phyloP scores from a whole-genome alignment of 345 rosid species.

The Camelina hispida region DNA sequence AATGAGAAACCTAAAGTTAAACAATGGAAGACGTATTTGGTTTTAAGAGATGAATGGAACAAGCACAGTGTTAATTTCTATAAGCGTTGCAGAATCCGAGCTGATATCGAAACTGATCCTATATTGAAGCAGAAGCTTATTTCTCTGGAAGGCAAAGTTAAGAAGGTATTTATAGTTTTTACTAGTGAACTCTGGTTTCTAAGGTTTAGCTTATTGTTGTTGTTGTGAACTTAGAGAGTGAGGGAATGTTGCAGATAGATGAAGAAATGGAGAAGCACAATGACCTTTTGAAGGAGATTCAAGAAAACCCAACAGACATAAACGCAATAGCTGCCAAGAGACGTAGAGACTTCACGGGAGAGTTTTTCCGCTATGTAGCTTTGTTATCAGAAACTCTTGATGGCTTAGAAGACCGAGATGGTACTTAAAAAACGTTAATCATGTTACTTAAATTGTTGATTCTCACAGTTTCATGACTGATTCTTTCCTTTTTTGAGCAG shows the following conservation, averaged over 20 bases:
- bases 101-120: conserved; percentile 62
- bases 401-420: conserved; percentile 83
- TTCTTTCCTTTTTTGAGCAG: conserved; percentile 49
- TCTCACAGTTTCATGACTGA: background rate
- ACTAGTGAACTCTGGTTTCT: background rate
- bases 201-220: conserved; percentile 1
- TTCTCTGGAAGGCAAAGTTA: conserved; percentile 69
- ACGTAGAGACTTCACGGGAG: conserved; percentile 80
- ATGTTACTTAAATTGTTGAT: background rate
- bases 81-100: conserved; percentile 61
- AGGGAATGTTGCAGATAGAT: conserved; percentile 77
- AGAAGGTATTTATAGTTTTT: conserved; percentile 57
- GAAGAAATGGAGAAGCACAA: conserved; percentile 84
- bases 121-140: conserved; percentile 57
- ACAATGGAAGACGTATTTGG: conserved; percentile 80
- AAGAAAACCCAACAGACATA: conserved; percentile 79
- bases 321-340: conserved; percentile 72
- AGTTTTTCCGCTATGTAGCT: conserved; percentile 69
- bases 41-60: conserved; percentile 84
- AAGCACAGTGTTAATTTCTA: conserved; percentile 79
- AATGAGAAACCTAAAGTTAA: conserved; percentile 77
- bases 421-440: conserved; percentile 47
- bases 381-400: conserved; percentile 73
- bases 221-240: conserved; percentile 47
- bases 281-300: conserved; percentile 79